Evolutionary conservation across 1,139 yeast genomes (phyloP).

Genomic region (Debaryomycetaceae sp.): DNA sequence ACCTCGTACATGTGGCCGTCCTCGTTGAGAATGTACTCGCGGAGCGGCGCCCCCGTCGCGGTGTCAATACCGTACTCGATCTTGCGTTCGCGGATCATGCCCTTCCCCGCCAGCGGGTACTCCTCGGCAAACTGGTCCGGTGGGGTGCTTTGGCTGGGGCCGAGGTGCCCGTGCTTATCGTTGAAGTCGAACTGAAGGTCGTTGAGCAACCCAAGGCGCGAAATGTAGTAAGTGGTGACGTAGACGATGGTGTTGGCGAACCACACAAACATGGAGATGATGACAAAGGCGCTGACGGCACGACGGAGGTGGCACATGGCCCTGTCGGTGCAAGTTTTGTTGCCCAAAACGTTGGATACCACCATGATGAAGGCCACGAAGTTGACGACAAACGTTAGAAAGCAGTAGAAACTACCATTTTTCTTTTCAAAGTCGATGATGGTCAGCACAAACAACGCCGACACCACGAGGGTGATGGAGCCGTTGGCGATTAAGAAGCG

Average conservation of each 20-base stretch:
- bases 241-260: conserved; percentile 35
- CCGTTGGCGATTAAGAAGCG: conserved; percentile 38
- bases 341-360: conserved; percentile 23
- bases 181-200: conserved; percentile 37
- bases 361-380: conserved; percentile 31
- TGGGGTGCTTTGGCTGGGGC: conserved; percentile 1
- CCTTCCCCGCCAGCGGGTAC: not conserved
- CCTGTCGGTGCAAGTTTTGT: conserved; percentile 16
- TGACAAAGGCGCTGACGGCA: conserved; percentile 36
- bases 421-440: conserved; percentile 37
- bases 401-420: conserved; percentile 42
- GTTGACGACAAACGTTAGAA: conserved; percentile 29
- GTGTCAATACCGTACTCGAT: conserved; percentile 4
- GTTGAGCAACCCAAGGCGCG: conserved; percentile 30
- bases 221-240: conserved; percentile 38
- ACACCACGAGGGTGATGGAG: conserved; percentile 28
- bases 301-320: conserved; percentile 30
- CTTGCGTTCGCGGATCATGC: not conserved
- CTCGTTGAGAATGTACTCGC: conserved; percentile 28
- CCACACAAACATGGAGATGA: conserved; percentile 41
- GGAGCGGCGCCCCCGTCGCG: conserved; percentile 17
- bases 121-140: conserved; percentile 2
- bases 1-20: conserved; percentile 35
- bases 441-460: conserved; percentile 31
- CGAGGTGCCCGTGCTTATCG: conserved; percentile 12